phyloP scores from a whole-genome alignment of 2,329 filamentous ascomycete genomes.

The Onygena corvina region DNA sequence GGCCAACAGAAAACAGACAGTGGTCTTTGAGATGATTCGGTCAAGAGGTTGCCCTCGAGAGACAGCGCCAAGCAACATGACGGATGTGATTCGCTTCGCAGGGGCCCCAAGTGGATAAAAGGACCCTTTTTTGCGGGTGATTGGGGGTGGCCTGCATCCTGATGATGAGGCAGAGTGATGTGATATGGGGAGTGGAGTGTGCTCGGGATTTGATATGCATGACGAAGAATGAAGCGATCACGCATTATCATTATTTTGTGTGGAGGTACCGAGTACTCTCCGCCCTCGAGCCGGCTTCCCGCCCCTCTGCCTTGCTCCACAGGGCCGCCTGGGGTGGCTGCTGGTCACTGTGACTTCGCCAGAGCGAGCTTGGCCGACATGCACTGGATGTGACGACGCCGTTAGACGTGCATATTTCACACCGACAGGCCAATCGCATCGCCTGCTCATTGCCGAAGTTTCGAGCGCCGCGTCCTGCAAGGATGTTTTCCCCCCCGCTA shows the following conservation, averaged over 20 bases:
- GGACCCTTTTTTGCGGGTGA: background rate
- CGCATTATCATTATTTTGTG: too few species aligned
- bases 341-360: background rate
- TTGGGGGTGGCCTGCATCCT: too few species aligned
- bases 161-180: too few species aligned
- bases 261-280: background rate
- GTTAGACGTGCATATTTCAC: slow-evolving; percentile 5
- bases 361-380: background rate
- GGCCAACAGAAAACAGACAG: too few species aligned
- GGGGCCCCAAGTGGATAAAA: too few species aligned
- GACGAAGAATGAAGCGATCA: slow-evolving; percentile 1
- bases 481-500: background rate
- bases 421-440: background rate
- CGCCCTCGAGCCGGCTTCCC: too few species aligned
- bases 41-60: too few species aligned
- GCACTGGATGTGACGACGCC: slow-evolving; percentile 3
- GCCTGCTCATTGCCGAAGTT: background rate
- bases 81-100: too few species aligned
- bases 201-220: background rate
- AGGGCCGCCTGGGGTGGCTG: background rate
- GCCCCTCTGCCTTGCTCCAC: too few species aligned
- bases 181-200: background rate
- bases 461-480: background rate
- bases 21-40: too few species aligned
- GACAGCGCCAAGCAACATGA: too few species aligned